phyloP scores from a whole-genome alignment of 2,329 filamentous ascomycete genomes.

The Chrysoporthe cubensis region DNA sequence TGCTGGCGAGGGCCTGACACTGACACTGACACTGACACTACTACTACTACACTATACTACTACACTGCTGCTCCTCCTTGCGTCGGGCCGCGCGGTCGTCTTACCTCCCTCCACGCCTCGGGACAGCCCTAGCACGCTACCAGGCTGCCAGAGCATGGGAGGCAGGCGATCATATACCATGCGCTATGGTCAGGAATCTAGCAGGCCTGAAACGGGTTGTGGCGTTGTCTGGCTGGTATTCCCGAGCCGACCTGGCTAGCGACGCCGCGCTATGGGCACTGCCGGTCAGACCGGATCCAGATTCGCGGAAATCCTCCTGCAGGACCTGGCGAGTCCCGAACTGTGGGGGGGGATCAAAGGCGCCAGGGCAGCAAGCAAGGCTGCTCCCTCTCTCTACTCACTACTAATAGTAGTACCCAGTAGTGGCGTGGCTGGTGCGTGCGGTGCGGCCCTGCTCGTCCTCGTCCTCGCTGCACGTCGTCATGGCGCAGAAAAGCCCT shows the following conservation, averaged over 20 bases:
- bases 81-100: background rate
- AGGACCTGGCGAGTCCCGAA: background rate
- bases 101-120: too few relatives aligned
- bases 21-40: too few relatives aligned
- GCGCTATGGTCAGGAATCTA: too few relatives aligned
- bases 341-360: background rate
- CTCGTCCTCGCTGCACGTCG: background rate
- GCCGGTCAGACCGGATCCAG: background rate
- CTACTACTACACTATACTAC: too few relatives aligned
- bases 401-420: too few relatives aligned
- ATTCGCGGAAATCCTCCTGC: background rate
- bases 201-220: slow-evolving; percentile 16
- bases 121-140: too few relatives aligned
- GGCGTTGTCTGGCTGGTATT: slow-evolving; percentile 1
- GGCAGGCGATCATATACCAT: too few relatives aligned
- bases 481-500: slow-evolving; percentile 13
- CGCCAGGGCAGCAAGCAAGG: background rate
- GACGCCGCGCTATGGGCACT: background rate
- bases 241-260: background rate
- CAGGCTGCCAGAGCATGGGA: too few relatives aligned
- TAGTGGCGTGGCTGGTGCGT: slow-evolving; percentile 12
- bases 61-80: background rate
- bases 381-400: too few relatives aligned
- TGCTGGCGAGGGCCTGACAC: too few relatives aligned
- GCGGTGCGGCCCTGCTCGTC: too few relatives aligned